Evolutionary conservation across 768 basidiomycete species (phyloP).

Genomic region (Tulasnella sp.): DNA sequence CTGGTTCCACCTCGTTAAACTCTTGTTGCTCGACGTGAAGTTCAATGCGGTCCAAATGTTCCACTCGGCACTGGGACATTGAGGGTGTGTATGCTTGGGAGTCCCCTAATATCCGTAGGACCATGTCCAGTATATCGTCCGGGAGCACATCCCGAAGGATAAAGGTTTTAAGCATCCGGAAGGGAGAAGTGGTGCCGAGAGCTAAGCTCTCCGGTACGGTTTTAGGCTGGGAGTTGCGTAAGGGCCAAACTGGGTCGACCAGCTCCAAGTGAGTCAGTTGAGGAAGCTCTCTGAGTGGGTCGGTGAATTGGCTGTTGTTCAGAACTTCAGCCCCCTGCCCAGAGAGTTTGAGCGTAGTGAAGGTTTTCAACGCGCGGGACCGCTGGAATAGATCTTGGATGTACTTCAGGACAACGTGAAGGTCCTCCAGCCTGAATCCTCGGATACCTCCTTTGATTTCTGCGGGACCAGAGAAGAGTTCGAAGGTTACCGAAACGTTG

Average conservation of each 20-base stretch:
- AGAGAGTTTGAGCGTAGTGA: background rate
- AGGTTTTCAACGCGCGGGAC: background rate
- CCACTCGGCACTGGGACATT: background rate
- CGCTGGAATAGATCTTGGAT: background rate
- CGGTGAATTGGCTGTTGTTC: no score
- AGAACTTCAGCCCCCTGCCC: background rate
- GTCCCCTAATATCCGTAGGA: background rate
- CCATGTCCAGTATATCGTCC: background rate
- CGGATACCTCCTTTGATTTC: background rate
- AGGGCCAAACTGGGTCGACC: background rate
- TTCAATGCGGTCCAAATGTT: background rate
- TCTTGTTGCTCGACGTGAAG: background rate
- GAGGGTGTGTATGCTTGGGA: background rate
- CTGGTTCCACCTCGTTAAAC: background rate
- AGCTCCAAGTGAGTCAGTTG: background rate
- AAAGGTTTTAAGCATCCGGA: background rate
- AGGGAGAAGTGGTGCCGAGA: background rate
- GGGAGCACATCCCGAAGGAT: background rate
- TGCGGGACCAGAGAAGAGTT: background rate
- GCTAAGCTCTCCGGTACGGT: background rate
- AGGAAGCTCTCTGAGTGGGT: background rate
- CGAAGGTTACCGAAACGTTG: background rate
- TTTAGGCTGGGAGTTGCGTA: background rate
- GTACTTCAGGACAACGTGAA: background rate
- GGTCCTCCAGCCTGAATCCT: background rate